Evolutionary conservation across 2,329 filamentous ascomycete genomes (phyloP), one percentile per base, ranked within the genome.

Genomic region (Cytospora paraplurivora): DNA sequence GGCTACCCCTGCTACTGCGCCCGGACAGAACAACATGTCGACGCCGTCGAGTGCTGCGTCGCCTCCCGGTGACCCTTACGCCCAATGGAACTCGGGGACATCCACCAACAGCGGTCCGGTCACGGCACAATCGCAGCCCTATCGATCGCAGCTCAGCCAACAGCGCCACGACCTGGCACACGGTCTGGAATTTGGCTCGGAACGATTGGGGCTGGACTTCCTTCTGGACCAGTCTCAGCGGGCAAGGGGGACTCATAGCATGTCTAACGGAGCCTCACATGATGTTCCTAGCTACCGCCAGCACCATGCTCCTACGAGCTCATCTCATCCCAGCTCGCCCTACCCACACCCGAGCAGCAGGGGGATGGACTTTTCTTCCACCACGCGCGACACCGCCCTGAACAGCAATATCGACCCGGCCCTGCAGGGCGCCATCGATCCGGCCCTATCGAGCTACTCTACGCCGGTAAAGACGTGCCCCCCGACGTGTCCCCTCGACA

Each of bases 401-500:
- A 58, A 57, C 52, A 61, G 59, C 51, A 63, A 60, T 21, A 62
- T 66, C 55, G 66, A 17, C 56, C 69, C 35, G 66, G 70, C 33
- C 73, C 72, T 62, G 68, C 74, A 27, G 61, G 66, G 27, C 71
- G 60, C 60, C 56, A 32, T 62, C 54, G 51, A 59, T 51, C 17
- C 65, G 33, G 52, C 65, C 15, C 33, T 67, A 37, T 54, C 59
- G 32, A 49, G 54, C 19, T 63, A 65, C 53, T 57, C 74, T 56
- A 73, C 75, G 11, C 76, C 82, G 38, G 76, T 88, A 56, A 82
- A 81, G 66, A 91, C 92, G 70, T 80, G 84, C 21, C 74, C 81
- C 1, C 83, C 91, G 1, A 93, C 91, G 0, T 95, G 91, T 72
- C 86, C 91, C 0, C 81, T 96, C 1, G 93, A 96, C 71, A 81